These are phyloP conservation scores for Ascochyta clinopodiicola DNA, from an alignment of 2,329 filamentous ascomycete species.

Conservation along the genomic window DNA sequence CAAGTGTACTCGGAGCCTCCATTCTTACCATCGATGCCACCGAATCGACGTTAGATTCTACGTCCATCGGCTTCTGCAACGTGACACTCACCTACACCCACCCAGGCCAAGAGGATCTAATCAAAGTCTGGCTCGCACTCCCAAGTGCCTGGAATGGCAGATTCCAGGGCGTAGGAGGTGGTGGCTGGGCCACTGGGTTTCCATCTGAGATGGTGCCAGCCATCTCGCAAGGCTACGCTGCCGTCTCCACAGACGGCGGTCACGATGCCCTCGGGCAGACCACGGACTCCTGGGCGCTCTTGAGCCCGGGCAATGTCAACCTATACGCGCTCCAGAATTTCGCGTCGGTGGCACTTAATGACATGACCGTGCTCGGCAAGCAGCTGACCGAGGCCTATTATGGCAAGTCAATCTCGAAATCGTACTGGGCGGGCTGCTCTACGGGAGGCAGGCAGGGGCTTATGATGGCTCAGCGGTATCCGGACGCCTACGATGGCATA, in stretches of 20 bases:
- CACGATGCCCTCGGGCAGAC: slow-evolving; percentile 4
- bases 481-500: slow-evolving; percentile 39
- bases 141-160: slow-evolving; percentile 30
- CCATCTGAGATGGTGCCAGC: slow-evolving; percentile 17
- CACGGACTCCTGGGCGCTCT: slow-evolving; percentile 12
- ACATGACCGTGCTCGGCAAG: slow-evolving; percentile 21
- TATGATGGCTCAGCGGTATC: slow-evolving; percentile 39
- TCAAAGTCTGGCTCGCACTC: slow-evolving; percentile 26
- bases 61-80: slow-evolving; percentile 23
- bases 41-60: slow-evolving; percentile 3
- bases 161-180: slow-evolving; percentile 34
- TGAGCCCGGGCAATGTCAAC: slow-evolving; percentile 28
- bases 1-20: slow-evolving; percentile 1
- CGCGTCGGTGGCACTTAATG: slow-evolving; percentile 41
- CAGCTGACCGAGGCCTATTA: slow-evolving; percentile 33
- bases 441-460: slow-evolving; percentile 42
- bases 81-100: slow-evolving; percentile 29
- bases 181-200: slow-evolving; percentile 31
- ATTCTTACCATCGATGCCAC: slow-evolving; percentile 1
- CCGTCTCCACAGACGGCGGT: slow-evolving; percentile 34
- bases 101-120: slow-evolving; percentile 22
- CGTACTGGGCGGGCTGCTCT: slow-evolving; percentile 46
- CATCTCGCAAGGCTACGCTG: slow-evolving; percentile 31
- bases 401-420: slow-evolving; percentile 34
- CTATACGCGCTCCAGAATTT: slow-evolving; percentile 40